Percentiles rank a stretch among this genome's conserved stretches.
These are phyloP conservation scores for Chloris gayana DNA, from an alignment of 176 grass and related monocot genomes.

Conservation along the genomic window DNA sequence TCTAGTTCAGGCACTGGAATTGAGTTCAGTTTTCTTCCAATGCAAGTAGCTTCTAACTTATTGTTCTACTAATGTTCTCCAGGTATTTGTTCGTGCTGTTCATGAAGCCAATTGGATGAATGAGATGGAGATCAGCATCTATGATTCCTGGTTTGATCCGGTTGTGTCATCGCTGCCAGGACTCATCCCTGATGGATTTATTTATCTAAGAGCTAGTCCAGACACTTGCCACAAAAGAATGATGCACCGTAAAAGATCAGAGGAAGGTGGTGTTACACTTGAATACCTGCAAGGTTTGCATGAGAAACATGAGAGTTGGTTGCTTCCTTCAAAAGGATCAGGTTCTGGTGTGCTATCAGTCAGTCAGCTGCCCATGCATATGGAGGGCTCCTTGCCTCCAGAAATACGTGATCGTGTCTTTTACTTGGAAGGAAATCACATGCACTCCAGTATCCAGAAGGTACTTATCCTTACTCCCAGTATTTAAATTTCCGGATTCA, in stretches of 20 bases:
- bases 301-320: slow-evolving; percentile 98
- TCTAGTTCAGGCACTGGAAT: slow-evolving; percentile 15
- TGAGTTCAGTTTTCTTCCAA: neutral
- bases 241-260: slow-evolving; percentile 78
- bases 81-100: slow-evolving; percentile 98
- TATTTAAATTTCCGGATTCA: neutral
- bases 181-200: slow-evolving; percentile 94
- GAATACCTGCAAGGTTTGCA: slow-evolving; percentile 89
- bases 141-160: slow-evolving; percentile 98
- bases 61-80: slow-evolving; percentile 10
- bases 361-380: slow-evolving; percentile 62
- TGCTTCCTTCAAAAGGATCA: slow-evolving; percentile 66
- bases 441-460: slow-evolving; percentile 95
- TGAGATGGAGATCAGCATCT: slow-evolving; percentile 99
- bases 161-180: slow-evolving; percentile 89
- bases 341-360: slow-evolving; percentile 67
- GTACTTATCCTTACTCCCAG: slow-evolving; percentile 29
- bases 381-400: slow-evolving; percentile 68
- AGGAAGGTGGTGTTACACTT: slow-evolving; percentile 87
- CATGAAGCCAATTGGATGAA: slow-evolving; percentile 99
- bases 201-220: slow-evolving; percentile 93
- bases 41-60: neutral
- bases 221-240: slow-evolving; percentile 93
- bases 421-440: slow-evolving; percentile 87
- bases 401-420: slow-evolving; percentile 83